Evolutionary conservation across 345 rosid species (phyloP), one percentile per base, ranked within the genome.

Genomic region (Erysimum cheiranthoides): DNA sequence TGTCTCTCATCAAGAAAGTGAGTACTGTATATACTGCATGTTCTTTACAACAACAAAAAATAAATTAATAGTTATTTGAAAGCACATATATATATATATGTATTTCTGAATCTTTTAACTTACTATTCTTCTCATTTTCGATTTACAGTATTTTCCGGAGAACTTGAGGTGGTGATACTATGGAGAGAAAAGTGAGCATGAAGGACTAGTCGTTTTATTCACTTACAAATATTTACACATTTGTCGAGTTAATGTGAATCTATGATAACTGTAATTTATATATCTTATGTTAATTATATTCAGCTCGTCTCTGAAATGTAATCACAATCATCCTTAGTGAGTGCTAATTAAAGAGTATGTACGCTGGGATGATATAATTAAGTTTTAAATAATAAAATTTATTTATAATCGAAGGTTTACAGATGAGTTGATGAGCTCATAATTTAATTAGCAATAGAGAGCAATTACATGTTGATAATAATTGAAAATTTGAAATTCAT

Each of bases 1-100:
- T 85, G 51, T 87, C 89, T 61, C 89, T 89, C 4, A 84, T 86
- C 56, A 73, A 82, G 5, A 86, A 87, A 78, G 89, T 88, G 39
- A 79, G 73, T 61, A n/a, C n/a, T n/a, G n/a, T n/a, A 39, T 36
- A 62, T 10, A 25, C 56, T 68, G 36, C 40, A 67, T 59, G 3
- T 27, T 45, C 0, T 49, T 6, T 46, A 46, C 8, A 4, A 1
- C 2, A n/a, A 4, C 17, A 2, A 2, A 16, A 36, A 8, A 12
- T 16, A 2, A 14, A 42, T 32, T 13, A 46, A 3, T 5, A 61
- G 34, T 35, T 10, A 39, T 40, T 39, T 35, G 36, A 17, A 54
- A 13, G 10, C 11, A 60, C 52, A 47, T 67, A 28, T 38, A 52
- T 56, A 31, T 31, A 38, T 10, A 39, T 39, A 42, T n/a, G 12